phyloP scores from a whole-genome alignment of 306 rosid genomes.

The Sesbania bispinosa region DNA sequence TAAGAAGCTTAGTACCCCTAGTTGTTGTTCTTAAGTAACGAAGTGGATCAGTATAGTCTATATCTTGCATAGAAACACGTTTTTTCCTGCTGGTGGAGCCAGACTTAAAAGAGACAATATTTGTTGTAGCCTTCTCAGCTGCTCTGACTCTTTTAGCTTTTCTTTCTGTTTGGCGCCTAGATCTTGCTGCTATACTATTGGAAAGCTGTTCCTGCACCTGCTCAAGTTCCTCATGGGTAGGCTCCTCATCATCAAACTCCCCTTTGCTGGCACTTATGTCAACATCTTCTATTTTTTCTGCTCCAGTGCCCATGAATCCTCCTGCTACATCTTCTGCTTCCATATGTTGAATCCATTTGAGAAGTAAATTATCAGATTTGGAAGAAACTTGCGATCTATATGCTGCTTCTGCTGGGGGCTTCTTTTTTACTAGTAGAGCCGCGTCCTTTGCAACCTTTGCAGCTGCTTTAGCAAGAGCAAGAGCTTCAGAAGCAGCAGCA shows the following conservation, averaged over 20 bases:
- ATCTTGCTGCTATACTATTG: conserved; percentile 58
- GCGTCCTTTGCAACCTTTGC: conserved; percentile 82
- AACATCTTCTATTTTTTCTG: conserved; percentile 37
- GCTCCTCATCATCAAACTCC: conserved; percentile 53
- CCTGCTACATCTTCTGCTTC: conserved; percentile 47
- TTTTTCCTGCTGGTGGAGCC: conserved; percentile 65
- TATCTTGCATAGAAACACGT: conserved; percentile 65
- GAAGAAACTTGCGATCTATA: conserved; percentile 28
- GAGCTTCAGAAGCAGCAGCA: conserved; percentile 91
- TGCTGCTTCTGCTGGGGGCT: conserved; percentile 29
- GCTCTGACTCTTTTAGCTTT: conserved; percentile 84
- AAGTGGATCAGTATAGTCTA: conserved; percentile 81
- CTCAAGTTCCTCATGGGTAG: conserved; percentile 62
- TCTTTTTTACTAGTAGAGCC: conserved; percentile 47
- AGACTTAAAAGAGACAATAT: conserved; percentile 56
- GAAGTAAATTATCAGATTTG: conserved; percentile 41
- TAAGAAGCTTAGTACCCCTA: conserved; percentile 64
- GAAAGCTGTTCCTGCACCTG: conserved; percentile 48
- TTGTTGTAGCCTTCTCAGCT: conserved; percentile 67
- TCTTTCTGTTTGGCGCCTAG: conserved; percentile 79
- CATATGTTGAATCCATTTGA: conserved; percentile 54
- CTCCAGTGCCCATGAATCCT: conserved; percentile 37
- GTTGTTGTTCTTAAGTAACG: conserved; percentile 81
- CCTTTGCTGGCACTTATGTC: conserved; percentile 17
- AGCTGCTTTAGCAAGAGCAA: conserved; percentile 91